A percentile compares a stretch with the other conserved stretches of the same genome.
Conservation (phyloP, 805 yeast genomes). For the Zygoascus tannicola region DNA sequence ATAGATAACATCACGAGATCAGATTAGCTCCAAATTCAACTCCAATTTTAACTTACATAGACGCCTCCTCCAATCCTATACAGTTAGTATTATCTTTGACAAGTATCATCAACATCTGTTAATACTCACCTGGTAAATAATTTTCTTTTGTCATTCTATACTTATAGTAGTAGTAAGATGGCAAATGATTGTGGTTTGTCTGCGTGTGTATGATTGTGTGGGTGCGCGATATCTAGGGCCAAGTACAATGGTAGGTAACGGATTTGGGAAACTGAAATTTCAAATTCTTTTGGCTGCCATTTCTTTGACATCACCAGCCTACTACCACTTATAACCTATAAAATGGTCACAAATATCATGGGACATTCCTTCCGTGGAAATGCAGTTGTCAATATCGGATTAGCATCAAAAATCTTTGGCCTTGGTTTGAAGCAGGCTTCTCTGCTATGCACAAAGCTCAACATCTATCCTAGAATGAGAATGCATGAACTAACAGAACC, state of each 20-base stretch:
- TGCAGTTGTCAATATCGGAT: constrained; percentile 40
- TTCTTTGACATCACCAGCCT: too few species aligned
- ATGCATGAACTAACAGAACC: constrained; percentile 88
- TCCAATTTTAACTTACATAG: constrained; percentile 12
- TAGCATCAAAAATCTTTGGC: constrained; percentile 78
- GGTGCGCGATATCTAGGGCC: too few species aligned
- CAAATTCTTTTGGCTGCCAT: too few species aligned
- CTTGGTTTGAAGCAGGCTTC: constrained; percentile 69
- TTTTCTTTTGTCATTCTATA: constrained; percentile 6
- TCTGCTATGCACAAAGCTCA: constrained; percentile 74
- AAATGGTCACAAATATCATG: constrained; percentile 29
- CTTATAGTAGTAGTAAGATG: too few species aligned
- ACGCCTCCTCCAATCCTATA: constrained; percentile 12
- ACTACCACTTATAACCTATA: too few species aligned
- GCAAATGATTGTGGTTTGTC: too few species aligned
- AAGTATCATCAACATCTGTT: neutral
- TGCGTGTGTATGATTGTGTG: too few species aligned
- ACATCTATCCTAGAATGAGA: constrained; percentile 88
- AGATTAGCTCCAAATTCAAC: too few species aligned
- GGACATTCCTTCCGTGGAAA: constrained; percentile 33
- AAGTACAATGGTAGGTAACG: too few species aligned
- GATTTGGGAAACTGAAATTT: too few species aligned
- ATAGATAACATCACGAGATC: too few species aligned
- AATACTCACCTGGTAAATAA: constrained; percentile 8
- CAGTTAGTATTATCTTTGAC: neutral